Evolutionary conservation across 306 rosid genomes (phyloP), one percentile per base, ranked within the genome.

Genomic region (Trifolium subterraneum): DNA sequence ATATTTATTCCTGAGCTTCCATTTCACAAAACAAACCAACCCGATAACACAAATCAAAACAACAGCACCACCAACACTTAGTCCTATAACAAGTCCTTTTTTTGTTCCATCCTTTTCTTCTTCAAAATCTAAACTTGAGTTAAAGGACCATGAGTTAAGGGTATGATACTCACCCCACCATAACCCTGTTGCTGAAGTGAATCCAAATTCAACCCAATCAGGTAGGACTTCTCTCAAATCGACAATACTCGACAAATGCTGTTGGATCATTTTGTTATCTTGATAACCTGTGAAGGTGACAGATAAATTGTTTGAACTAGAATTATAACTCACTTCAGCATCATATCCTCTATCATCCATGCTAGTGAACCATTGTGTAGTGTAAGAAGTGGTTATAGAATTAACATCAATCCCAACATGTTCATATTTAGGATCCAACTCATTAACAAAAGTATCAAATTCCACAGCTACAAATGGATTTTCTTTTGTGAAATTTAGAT

Each of bases 391-490:
- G n/a, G 1, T 1, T 1, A 83, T 2, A 23, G 76, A 6, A 3
- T 60, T 67, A 7, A 79, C 18, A 65, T 79, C 51, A 4, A 83
- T 65, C n/a, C 83, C 78, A 4, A 83, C 83, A 64, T 78, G 83
- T 10, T 71, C 63, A 16, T 42, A 39, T 4, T 1, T 4, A 18
- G 85, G 78, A 71, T 88, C 90, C 47, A 38, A 84, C 0, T 2
- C 9, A 69, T 75, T 75, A 0, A 0, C 22, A 14, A 27, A 56
- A 41, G 86, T 86, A 15, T 88, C 90, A 41, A 86, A 88, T 52
- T 88, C 93, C 15, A 84, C 79, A 0, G 85, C 93, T 7, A 86
- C 84, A 77, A 86, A 86, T 0, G 78, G 81, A 42, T 62, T 5
- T 1, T 68, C 69, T 1, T 61, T 42, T 12, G 78, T 3, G 64